phyloP scores from a whole-genome alignment of 805 yeast species.

The Suhomyces canberraensis region DNA sequence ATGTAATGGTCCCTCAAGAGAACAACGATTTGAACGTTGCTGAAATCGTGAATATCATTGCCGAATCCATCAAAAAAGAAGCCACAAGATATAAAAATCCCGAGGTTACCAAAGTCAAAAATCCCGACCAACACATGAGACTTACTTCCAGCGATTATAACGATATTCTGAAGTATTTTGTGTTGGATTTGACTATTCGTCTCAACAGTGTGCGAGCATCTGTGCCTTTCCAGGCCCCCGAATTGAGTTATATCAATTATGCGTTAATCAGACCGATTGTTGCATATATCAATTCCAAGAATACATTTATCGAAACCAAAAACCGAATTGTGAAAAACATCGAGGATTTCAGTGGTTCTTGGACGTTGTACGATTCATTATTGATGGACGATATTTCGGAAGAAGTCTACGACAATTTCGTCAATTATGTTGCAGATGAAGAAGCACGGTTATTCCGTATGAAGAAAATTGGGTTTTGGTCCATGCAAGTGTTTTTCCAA shows the following conservation, averaged over 20 bases:
- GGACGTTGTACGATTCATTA: constrained; percentile 91
- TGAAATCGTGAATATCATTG: constrained; percentile 49
- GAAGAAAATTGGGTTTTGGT: constrained; percentile 89
- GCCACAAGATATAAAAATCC: constrained; percentile 43
- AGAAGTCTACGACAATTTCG: constrained; percentile 89
- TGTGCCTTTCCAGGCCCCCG: constrained; percentile 84
- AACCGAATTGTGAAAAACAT: constrained; percentile 78
- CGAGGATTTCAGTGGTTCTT: constrained; percentile 87
- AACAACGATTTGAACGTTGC: constrained; percentile 45
- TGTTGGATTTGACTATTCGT: constrained; percentile 74
- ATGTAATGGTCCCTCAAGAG: constrained; percentile 74
- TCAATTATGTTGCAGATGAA: constrained; percentile 83
- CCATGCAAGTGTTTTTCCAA: constrained; percentile 80
- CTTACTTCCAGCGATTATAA: constrained; percentile 23
- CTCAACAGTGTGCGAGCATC: constrained; percentile 84
- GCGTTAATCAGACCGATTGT: constrained; percentile 94
- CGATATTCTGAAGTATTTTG: constrained; percentile 54
- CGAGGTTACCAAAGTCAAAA: constrained; percentile 23
- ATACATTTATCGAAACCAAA: constrained; percentile 83
- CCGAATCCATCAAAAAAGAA: constrained; percentile 47
- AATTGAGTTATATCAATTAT: constrained; percentile 84
- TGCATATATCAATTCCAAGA: constrained; percentile 86
- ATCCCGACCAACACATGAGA: constrained; percentile 27
- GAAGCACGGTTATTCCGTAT: constrained; percentile 68
- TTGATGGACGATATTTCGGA: constrained; percentile 88